A percentile compares a stretch with the other conserved stretches of the same genome.
Evolutionary conservation across 1,139 yeast genomes (phyloP).

Genomic region (Nadsonia starkeyi-henricii): DNA sequence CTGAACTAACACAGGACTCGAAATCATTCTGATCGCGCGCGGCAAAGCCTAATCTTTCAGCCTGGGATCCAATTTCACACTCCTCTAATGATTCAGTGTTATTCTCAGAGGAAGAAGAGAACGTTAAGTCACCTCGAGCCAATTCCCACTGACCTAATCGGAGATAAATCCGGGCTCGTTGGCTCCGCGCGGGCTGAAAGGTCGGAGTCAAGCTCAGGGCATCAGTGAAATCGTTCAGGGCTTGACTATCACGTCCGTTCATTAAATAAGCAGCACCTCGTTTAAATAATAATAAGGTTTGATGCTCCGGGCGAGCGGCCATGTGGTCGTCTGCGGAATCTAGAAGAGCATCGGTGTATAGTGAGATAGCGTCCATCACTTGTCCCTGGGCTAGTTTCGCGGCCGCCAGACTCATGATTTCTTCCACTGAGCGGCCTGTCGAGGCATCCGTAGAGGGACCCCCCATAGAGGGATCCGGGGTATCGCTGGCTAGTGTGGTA

Average conservation of each 20-base stretch:
- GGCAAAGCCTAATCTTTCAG: too few species aligned
- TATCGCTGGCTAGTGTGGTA: too few species aligned
- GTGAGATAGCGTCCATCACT: neutral
- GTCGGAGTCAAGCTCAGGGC: constrained; percentile 13
- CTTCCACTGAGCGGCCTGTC: too few species aligned
- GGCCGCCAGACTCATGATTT: neutral
- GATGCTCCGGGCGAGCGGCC: too few species aligned
- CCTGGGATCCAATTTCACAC: neutral
- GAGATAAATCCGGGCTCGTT: constrained; percentile 22
- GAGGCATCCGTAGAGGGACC: too few species aligned
- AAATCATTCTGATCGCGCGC: neutral
- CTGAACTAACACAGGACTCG: neutral
- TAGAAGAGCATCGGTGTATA: neutral
- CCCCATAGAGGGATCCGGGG: too few species aligned
- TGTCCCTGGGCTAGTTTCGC: neutral
- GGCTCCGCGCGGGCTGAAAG: constrained; percentile 24
- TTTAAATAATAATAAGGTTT: constrained; percentile 15
- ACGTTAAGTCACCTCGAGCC: constrained; percentile 17
- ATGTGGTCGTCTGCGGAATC: neutral
- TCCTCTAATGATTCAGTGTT: too few species aligned
- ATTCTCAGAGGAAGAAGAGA: too few species aligned
- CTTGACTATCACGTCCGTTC: constrained; percentile 18
- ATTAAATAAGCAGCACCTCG: constrained; percentile 27
- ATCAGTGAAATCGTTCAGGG: neutral
- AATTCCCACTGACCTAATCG: constrained; percentile 22